Evolutionary conservation across 306 rosid genomes (phyloP), one percentile per base, ranked within the genome.

Genomic region (Carpinus viminea): DNA sequence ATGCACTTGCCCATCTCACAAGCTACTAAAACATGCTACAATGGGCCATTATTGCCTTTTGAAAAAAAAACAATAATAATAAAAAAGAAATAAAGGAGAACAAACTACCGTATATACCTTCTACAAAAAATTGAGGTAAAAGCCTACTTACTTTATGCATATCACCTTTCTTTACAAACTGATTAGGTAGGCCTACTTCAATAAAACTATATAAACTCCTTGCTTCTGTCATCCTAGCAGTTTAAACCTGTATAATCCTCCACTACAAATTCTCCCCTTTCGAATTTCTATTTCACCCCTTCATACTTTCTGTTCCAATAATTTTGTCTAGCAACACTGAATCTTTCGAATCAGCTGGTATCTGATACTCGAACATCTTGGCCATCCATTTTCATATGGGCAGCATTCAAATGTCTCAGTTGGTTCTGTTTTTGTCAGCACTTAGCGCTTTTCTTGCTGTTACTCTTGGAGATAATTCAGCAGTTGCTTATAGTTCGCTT

Each of bases 401-500:
- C 69, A 50, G 84, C 80, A 68, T 75, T 89, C 81, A 84, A 75
- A 55, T 87, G 74, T 77, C 77, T 72, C 86, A 57, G 68, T 74
- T 88, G 61, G 28, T 88, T 76, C 81, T 95, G 81, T 34, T 86
- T 66, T 76, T 86, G 69, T 80, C 76, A 74, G 72, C 80, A 51
- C 78, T 91, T 51, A 51, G 56, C 65, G 56, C 83, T 77, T 12
- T 81, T 81, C 85, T 87, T 70, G 70, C 70, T 74, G 69, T 85
- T 72, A 76, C 88, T 82, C 62, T 70, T 50, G 91, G 84, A 36
- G 85, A 89, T 45, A 52, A 74, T 65, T 75, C 78, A 43, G 73
- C 88, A 78, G 94, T 86, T 64, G 82, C 97, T 70, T 56, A 52
- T 31, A 31, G 34, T 61, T 83, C 83, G 88, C 96, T 95, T 82